Percentiles rank a stretch among this genome's conserved stretches.
phyloP scores from a whole-genome alignment of 1,284 basidiomycete species.

The Fomitopsis palustris region DNA sequence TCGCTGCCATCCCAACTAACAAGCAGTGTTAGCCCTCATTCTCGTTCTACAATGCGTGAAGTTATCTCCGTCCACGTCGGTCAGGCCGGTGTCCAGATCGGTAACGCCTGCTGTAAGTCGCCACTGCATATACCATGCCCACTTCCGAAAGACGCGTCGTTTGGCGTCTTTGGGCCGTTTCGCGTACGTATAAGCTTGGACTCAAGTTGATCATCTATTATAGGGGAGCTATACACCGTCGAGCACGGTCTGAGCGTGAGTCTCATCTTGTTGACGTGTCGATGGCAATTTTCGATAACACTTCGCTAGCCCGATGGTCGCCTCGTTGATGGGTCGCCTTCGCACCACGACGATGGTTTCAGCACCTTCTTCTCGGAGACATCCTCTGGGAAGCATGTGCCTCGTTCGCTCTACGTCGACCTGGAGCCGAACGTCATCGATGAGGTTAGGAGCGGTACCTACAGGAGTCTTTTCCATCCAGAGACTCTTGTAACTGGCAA shows the following conservation, averaged over 20 bases:
- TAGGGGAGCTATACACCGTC: constrained; percentile 86
- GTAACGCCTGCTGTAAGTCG: constrained; percentile 89
- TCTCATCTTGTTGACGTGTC: constrained; percentile 21
- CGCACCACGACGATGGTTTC: constrained; percentile 87
- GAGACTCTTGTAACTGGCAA: constrained; percentile 98
- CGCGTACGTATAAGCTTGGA: constrained; percentile 2
- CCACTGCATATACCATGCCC: constrained; percentile 10
- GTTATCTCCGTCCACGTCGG: constrained; percentile 95
- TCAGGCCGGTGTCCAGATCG: constrained; percentile 95
- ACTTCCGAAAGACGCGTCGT: neutral
- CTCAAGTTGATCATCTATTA: constrained; percentile 32
- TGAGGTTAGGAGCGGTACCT: constrained; percentile 94
- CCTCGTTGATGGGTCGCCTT: constrained; percentile 72
- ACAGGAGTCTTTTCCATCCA: constrained; percentile 97
- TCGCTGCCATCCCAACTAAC: constrained; percentile 5
- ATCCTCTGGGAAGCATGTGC: constrained; percentile 95
- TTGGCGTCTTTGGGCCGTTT: constrained; percentile 26
- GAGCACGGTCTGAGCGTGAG: constrained; percentile 95
- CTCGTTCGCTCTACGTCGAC: constrained; percentile 96
- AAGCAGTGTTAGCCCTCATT: neutral
- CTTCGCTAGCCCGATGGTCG: constrained; percentile 84
- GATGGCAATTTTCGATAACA: neutral
- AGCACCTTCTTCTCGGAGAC: constrained; percentile 96
- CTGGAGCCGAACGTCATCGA: constrained; percentile 98
- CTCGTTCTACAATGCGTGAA: constrained; percentile 67